Conservation (phyloP, 169 alveolate genomes). For the Plasmodium gaboni region DNA sequence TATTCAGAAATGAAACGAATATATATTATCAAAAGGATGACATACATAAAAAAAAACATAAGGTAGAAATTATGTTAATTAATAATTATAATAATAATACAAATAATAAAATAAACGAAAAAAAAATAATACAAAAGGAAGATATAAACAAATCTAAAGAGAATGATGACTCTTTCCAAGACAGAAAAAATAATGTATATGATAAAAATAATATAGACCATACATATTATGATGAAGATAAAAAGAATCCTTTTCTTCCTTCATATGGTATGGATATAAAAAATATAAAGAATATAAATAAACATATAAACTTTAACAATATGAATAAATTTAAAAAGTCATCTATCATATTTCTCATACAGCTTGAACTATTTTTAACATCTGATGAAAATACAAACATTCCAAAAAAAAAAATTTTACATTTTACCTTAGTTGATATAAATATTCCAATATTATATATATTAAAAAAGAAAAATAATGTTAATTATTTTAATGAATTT, state of each 20-base stretch:
- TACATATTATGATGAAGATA: not conserved
- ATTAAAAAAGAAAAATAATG: conserved; percentile 27
- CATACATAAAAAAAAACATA: not conserved
- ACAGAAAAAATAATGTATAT: too few species aligned
- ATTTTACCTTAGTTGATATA: conserved; percentile 64
- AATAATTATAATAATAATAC: not conserved
- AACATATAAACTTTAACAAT: conserved; percentile 28
- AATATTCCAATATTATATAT: conserved; percentile 52
- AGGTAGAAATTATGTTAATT: not conserved
- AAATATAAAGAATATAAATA: conserved; percentile 20
- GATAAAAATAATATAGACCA: not conserved
- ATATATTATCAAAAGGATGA: not conserved
- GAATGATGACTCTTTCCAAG: not conserved
- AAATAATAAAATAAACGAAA: conserved; percentile 5
- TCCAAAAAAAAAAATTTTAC: conserved; percentile 26
- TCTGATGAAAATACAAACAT: not conserved
- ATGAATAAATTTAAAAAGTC: conserved; percentile 55
- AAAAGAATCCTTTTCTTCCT: not conserved
- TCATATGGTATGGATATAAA: conserved; percentile 32
- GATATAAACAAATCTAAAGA: not conserved
- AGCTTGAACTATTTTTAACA: conserved; percentile 15
- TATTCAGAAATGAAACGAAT: conserved; percentile 4
- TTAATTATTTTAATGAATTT: conserved; percentile 51
- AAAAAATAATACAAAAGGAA: not conserved
- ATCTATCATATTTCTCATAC: conserved; percentile 47